Percentiles rank a stretch among this genome's conserved stretches.
Evolutionary conservation across 2,329 filamentous ascomycete species (phyloP).

Genomic region (Simplicillium aogashimaense): DNA sequence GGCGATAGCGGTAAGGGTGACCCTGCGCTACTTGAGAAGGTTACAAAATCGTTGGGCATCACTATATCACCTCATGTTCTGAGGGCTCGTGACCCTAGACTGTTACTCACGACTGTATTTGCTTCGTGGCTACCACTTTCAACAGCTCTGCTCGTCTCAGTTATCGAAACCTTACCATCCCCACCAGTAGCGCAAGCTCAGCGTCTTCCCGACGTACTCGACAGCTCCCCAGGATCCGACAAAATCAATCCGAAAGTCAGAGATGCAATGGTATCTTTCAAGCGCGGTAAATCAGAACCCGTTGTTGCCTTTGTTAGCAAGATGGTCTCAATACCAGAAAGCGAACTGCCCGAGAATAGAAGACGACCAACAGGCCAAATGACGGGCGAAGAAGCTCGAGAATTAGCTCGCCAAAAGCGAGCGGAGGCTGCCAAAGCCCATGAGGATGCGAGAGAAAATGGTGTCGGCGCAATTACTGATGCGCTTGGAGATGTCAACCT

Average conservation of each 20-base stretch:
- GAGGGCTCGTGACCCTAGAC: slow-evolving; percentile 72
- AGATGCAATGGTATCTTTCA: slow-evolving; percentile 76
- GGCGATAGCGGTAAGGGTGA: slow-evolving; percentile 78
- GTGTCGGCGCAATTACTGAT: slow-evolving; percentile 45
- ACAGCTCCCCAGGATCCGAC: slow-evolving; percentile 66
- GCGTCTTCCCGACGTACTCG: slow-evolving; percentile 69
- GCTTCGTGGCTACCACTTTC: slow-evolving; percentile 86
- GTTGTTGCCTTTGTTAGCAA: slow-evolving; percentile 95
- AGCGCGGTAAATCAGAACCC: slow-evolving; percentile 58
- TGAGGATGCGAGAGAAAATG: slow-evolving; percentile 40
- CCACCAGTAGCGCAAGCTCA: slow-evolving; percentile 71
- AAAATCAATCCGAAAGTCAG: slow-evolving; percentile 60
- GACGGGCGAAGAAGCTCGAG: slow-evolving; percentile 81
- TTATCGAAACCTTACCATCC: slow-evolving; percentile 85
- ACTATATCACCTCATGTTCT: slow-evolving; percentile 76
- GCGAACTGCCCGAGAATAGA: slow-evolving; percentile 82
- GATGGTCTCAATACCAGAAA: slow-evolving; percentile 92
- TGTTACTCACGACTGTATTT: slow-evolving; percentile 80
- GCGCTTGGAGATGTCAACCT: slow-evolving; percentile 53
- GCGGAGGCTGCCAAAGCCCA: slow-evolving; percentile 79
- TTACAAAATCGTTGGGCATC: slow-evolving; percentile 82
- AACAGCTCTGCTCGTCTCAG: slow-evolving; percentile 84
- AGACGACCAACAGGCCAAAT: slow-evolving; percentile 58
- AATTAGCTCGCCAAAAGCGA: slow-evolving; percentile 78
- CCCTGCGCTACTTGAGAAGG: slow-evolving; percentile 75